Evolutionary conservation across 139 green algal genomes (phyloP).

Genomic region (Spirogloea muscicola): DNA sequence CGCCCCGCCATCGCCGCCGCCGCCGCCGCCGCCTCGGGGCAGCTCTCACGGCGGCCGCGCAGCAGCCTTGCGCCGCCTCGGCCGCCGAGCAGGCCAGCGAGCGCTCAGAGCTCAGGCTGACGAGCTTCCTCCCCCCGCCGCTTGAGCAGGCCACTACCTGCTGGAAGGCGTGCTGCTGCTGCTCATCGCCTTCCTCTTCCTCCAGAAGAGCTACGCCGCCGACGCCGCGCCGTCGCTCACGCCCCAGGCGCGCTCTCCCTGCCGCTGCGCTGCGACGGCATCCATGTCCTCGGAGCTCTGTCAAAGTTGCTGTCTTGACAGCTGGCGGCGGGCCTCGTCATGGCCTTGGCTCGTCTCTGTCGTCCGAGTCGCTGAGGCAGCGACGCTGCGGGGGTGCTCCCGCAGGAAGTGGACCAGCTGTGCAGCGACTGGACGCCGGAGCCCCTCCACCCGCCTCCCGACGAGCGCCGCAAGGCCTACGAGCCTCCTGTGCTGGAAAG

Average conservation of each 20-base stretch:
- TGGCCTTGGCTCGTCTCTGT: neutral
- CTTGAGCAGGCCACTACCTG: slow-evolving; percentile 26
- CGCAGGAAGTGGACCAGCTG: slow-evolving; percentile 44
- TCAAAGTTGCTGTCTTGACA: neutral
- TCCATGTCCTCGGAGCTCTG: neutral
- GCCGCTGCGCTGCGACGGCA: neutral
- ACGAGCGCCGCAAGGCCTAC: neutral
- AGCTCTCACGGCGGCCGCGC: too few relatives aligned
- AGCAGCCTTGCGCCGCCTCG: too few relatives aligned
- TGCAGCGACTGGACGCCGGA: slow-evolving; percentile 45
- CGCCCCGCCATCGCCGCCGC: neutral
- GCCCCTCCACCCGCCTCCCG: slow-evolving; percentile 22
- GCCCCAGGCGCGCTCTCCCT: neutral
- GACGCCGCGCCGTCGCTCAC: slow-evolving; percentile 21
- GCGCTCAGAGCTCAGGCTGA: too few relatives aligned
- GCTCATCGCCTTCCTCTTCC: slow-evolving; percentile 39
- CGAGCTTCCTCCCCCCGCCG: neutral
- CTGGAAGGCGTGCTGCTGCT: slow-evolving; percentile 44
- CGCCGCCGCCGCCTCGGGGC: neutral
- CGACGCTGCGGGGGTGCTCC: neutral
- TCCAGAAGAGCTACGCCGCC: slow-evolving; percentile 48
- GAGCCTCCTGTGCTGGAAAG: slow-evolving; percentile 28
- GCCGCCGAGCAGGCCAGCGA: too few relatives aligned
- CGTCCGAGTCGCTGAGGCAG: neutral
- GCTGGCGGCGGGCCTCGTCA: neutral